These are phyloP conservation scores for Camelina neglecta DNA, from an alignment of 345 rosid species.

Conservation along the genomic window DNA sequence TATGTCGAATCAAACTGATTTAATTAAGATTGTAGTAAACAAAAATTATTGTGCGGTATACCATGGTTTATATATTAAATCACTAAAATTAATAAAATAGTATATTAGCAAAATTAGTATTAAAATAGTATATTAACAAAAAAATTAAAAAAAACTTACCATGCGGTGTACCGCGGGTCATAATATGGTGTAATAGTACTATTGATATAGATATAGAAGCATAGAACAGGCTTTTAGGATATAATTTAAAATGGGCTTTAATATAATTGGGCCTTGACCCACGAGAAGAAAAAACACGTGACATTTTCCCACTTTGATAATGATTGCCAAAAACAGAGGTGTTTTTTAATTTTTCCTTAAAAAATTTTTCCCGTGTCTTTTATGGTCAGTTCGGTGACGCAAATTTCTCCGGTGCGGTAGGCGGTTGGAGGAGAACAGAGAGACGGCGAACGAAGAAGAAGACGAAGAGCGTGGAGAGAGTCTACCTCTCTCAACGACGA, in stretches of 20 bases:
- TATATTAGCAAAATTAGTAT: no score
- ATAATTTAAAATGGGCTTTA: background rate
- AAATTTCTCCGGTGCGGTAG: conserved; percentile 40
- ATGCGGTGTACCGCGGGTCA: no score
- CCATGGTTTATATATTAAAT: no score
- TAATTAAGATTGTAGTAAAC: no score
- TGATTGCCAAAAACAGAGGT: conserved; percentile 23
- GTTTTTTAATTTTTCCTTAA: background rate
- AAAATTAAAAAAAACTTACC: no score
- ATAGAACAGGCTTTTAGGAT: background rate
- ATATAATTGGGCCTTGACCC: conserved; percentile 34
- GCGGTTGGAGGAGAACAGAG: background rate
- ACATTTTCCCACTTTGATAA: background rate
- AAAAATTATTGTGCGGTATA: no score
- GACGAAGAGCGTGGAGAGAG: conserved; percentile 40
- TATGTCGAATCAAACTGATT: no score
- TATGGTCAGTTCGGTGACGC: conserved; percentile 39
- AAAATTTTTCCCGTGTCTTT: conserved; percentile 39
- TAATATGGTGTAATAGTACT: no score
- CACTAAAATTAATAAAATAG: no score
- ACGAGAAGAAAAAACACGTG: conserved; percentile 13
- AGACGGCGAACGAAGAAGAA: conserved; percentile 34
- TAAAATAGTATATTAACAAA: no score
- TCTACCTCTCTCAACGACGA: conserved; percentile 56
- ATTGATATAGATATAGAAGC: no score